Conservation (phyloP, 805 yeast genomes). For the Spathaspora arborariae region DNA sequence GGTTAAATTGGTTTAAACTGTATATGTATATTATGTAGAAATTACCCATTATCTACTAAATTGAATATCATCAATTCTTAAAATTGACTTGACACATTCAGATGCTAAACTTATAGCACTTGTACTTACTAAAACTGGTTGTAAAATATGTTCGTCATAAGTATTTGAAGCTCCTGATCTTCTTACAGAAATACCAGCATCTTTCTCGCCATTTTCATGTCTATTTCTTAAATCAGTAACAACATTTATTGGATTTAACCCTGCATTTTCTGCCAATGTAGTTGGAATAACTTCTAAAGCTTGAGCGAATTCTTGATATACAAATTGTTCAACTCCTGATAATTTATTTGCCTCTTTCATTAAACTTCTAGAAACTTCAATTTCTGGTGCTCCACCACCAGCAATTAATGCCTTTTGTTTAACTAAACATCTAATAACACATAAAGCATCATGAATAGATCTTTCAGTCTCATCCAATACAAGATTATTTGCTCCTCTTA, state of each 20-base stretch:
- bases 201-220: conserved; percentile 85
- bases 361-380: conserved; percentile 77
- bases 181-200: conserved; percentile 95
- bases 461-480: conserved; percentile 96
- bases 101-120: conserved; percentile 94
- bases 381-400: conserved; percentile 99
- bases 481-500: conserved; percentile 91
- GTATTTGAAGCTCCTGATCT: conserved; percentile 92
- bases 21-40: conserved; percentile 2
- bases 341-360: conserved; percentile 66
- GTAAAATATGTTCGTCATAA: conserved; percentile 89
- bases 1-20: conserved; percentile 56
- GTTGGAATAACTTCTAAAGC: conserved; percentile 93
- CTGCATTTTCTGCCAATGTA: conserved; percentile 93
- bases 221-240: conserved; percentile 88
- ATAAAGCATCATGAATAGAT: conserved; percentile 94
- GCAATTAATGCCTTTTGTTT: conserved; percentile 88
- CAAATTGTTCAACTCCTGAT: conserved; percentile 84
- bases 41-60: conserved; percentile 56
- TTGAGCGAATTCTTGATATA: conserved; percentile 87
- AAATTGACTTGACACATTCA: conserved; percentile 91
- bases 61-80: conserved; percentile 96
- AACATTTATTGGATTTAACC: conserved; percentile 84
- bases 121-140: conserved; percentile 91
- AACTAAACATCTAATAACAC: conserved; percentile 86